Evolutionary conservation across 441 rosid species (phyloP).

Genomic region (Corymbia citriodora): DNA sequence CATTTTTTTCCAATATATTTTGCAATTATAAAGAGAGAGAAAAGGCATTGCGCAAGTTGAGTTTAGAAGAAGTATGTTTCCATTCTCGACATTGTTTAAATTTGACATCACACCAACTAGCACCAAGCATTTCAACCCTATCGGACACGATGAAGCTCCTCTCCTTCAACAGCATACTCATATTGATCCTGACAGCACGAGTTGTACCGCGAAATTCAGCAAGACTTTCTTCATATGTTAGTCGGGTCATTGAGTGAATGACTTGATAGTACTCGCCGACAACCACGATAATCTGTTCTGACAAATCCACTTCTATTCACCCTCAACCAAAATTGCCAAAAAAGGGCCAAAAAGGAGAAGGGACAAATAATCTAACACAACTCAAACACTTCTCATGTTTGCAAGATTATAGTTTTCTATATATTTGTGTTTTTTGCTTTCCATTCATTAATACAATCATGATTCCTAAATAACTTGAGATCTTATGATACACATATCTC

Average conservation of each 20-base stretch:
- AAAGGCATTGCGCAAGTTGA: not conserved
- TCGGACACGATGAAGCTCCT: not conserved
- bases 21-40: too few species aligned
- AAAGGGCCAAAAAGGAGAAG: accelerated
- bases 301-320: not conserved
- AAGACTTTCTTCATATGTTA: not conserved
- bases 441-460: accelerated
- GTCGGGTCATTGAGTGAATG: accelerated
- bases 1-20: not conserved
- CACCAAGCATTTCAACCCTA: not conserved
- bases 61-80: not conserved
- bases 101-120: not conserved
- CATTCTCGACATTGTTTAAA: not conserved
- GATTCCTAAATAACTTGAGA: not conserved
- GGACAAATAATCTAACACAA: not conserved
- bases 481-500: not conserved
- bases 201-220: not conserved
- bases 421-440: not conserved
- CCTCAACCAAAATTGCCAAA: not conserved
- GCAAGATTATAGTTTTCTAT: not conserved
- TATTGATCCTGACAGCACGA: not conserved
- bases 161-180: not conserved
- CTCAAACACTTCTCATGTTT: not conserved
- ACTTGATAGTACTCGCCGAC: not conserved
- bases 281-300: not conserved